Conservation (phyloP, 805 yeast species). For the Suhomyces faveliae region DNA sequence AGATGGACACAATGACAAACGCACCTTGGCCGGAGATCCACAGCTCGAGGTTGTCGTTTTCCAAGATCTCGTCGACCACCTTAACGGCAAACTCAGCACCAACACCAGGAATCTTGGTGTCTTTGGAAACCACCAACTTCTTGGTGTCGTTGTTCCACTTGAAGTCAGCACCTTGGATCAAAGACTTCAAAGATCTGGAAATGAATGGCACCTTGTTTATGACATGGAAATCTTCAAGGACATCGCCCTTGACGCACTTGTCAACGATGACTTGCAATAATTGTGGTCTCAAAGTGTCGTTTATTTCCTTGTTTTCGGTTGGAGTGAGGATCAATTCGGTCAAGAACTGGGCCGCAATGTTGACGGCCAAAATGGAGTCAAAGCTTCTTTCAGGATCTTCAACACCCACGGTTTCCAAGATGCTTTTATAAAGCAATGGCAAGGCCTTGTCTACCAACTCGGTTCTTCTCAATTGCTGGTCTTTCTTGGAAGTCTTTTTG, state of each 20-base stretch:
- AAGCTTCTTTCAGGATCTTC: conserved; percentile 42
- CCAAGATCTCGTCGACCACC: conserved; percentile 53
- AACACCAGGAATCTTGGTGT: conserved; percentile 40
- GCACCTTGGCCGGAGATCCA: conserved; percentile 75
- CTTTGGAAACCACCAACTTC: conserved; percentile 46
- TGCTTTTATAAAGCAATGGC: conserved; percentile 59
- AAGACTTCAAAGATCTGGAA: conserved; percentile 67
- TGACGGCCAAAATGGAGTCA: conserved; percentile 55
- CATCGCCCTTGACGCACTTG: conserved; percentile 60
- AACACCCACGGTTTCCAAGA: conserved; percentile 31
- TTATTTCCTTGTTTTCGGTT: conserved; percentile 41
- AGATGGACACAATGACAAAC: conserved; percentile 78
- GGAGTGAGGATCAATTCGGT: conserved; percentile 69
- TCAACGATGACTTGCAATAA: conserved; percentile 58
- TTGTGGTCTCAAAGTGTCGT: conserved; percentile 39
- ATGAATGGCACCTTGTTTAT: conserved; percentile 66
- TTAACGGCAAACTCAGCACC: conserved; percentile 62
- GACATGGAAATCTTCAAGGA: conserved; percentile 64
- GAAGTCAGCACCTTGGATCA: conserved; percentile 87
- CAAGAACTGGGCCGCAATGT: conserved; percentile 80
- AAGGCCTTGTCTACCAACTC: conserved; percentile 67
- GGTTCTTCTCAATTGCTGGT: conserved; percentile 66
- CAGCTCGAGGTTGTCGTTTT: conserved; percentile 43
- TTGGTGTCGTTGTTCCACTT: conserved; percentile 50
- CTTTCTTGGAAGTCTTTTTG: conserved; percentile 78